These are phyloP conservation scores for Tuber calosporum DNA, from an alignment of 495 filamentous ascomycete species.

Conservation along the genomic window DNA sequence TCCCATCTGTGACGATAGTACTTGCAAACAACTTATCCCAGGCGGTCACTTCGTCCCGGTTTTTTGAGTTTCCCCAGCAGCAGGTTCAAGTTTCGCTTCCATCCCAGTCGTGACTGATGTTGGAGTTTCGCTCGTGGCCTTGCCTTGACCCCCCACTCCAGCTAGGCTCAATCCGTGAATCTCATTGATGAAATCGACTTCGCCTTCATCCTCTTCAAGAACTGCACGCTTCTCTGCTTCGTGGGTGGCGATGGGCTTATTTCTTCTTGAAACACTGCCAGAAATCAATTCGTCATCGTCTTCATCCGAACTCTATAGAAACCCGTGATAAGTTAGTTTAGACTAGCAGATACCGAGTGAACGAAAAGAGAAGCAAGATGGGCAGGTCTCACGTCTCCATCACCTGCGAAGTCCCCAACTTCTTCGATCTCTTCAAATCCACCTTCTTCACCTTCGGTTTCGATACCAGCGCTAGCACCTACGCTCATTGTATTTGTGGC, in stretches of 20 bases:
- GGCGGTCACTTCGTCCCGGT: neutral
- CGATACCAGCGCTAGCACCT: slow-evolving; percentile 2
- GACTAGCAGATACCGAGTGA: neutral
- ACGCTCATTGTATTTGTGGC: slow-evolving; percentile 7
- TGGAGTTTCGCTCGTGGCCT: neutral
- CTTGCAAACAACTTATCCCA: neutral
- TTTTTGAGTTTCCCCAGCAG: neutral
- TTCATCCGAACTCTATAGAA: slow-evolving; percentile 36
- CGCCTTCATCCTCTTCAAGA: slow-evolving; percentile 36
- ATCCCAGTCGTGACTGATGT: neutral
- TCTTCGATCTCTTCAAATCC: slow-evolving; percentile 39
- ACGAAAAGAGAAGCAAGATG: neutral
- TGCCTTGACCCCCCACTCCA: slow-evolving; percentile 12
- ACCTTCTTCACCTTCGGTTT: slow-evolving; percentile 8
- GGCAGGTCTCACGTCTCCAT: slow-evolving; percentile 32
- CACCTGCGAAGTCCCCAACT: slow-evolving; percentile 33
- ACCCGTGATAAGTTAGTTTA: slow-evolving; percentile 17
- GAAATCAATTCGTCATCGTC: slow-evolving; percentile 33
- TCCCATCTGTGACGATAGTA: neutral
- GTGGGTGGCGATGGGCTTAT: slow-evolving; percentile 33
- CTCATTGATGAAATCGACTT: slow-evolving; percentile 33
- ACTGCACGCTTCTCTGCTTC: slow-evolving; percentile 35
- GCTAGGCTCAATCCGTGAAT: neutral
- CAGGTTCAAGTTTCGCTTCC: neutral
- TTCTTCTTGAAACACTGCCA: slow-evolving; percentile 19